Evolutionary conservation across 768 basidiomycete genomes (phyloP).

Genomic region (Asterophora lycoperdoides): DNA sequence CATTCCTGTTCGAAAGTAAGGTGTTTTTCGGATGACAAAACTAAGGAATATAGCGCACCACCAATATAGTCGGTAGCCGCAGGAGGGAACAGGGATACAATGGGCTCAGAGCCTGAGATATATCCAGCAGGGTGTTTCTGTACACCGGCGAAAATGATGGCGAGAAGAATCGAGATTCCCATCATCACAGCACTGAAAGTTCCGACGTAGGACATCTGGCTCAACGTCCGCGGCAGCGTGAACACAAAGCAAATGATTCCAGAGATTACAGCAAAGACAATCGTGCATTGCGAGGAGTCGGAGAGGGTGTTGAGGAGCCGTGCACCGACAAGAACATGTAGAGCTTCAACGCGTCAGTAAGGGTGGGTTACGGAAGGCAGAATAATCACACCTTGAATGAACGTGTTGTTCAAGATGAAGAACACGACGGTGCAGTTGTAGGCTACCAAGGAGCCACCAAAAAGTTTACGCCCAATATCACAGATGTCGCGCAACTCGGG

Average conservation of each 20-base stretch:
- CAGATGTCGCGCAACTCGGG: constrained; percentile 48
- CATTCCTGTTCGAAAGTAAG: constrained; percentile 29
- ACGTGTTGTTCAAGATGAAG: constrained; percentile 53
- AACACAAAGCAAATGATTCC: constrained; percentile 37
- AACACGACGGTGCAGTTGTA: constrained; percentile 49
- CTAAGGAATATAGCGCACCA: constrained; percentile 18
- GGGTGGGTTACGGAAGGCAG: neutral
- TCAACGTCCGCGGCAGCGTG: constrained; percentile 40
- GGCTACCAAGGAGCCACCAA: constrained; percentile 41
- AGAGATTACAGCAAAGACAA: constrained; percentile 32
- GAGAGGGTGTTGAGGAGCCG: constrained; percentile 43
- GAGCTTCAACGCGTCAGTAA: constrained; percentile 21
- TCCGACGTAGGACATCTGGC: constrained; percentile 37
- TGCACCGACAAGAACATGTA: constrained; percentile 44
- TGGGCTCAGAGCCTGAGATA: constrained; percentile 30
- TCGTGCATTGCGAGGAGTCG: constrained; percentile 36
- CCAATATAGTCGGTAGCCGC: constrained; percentile 36
- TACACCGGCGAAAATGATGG: constrained; percentile 38
- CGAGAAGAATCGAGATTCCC: constrained; percentile 41
- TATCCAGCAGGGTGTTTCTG: constrained; percentile 41
- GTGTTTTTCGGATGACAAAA: no score
- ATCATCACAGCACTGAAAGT: constrained; percentile 40
- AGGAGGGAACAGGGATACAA: constrained; percentile 33
- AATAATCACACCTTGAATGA: constrained; percentile 39
- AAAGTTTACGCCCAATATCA: constrained; percentile 46